phyloP scores from a whole-genome alignment of 2,329 filamentous ascomycete species.

The Penicillium brasilianum region DNA sequence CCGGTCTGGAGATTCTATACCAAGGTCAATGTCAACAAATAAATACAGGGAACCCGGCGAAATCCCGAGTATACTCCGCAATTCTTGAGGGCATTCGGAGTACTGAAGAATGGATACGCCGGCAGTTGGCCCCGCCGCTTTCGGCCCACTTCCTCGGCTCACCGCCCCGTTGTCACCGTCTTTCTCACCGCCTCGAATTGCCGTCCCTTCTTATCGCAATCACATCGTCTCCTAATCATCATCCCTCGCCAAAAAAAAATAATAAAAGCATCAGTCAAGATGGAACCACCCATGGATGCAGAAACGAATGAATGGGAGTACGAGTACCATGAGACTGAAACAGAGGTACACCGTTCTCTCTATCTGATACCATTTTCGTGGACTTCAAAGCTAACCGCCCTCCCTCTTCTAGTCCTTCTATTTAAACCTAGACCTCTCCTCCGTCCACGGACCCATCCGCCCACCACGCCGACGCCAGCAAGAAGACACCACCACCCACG shows the following conservation, averaged over 20 bases:
- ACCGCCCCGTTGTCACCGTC: slow-evolving; percentile 10
- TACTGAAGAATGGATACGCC: background rate
- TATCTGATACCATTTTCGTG: background rate
- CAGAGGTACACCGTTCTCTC: slow-evolving; percentile 49
- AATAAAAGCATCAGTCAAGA: slow-evolving; percentile 2
- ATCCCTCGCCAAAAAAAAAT: slow-evolving; percentile 1
- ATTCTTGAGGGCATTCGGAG: background rate
- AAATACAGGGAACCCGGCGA: background rate
- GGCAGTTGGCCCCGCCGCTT: background rate
- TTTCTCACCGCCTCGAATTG: background rate
- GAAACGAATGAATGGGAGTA: slow-evolving; percentile 65
- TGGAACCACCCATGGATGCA: slow-evolving; percentile 34
- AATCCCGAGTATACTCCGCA: background rate
- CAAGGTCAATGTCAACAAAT: background rate
- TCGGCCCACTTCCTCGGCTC: slow-evolving; percentile 1
- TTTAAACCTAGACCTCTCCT: slow-evolving; percentile 63
- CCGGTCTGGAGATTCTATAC: background rate
- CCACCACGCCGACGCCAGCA: slow-evolving; percentile 38
- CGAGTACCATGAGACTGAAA: slow-evolving; percentile 60
- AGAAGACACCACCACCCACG: slow-evolving; percentile 22
- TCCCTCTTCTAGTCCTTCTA: slow-evolving; percentile 52
- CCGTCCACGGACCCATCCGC: slow-evolving; percentile 47
- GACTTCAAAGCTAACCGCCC: background rate
- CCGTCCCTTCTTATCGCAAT: slow-evolving; percentile 11
- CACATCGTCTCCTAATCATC: slow-evolving; percentile 16